Evolutionary conservation across 2,329 filamentous ascomycete species (phyloP).

Genomic region (Pseudogymnoascus verrucosus): DNA sequence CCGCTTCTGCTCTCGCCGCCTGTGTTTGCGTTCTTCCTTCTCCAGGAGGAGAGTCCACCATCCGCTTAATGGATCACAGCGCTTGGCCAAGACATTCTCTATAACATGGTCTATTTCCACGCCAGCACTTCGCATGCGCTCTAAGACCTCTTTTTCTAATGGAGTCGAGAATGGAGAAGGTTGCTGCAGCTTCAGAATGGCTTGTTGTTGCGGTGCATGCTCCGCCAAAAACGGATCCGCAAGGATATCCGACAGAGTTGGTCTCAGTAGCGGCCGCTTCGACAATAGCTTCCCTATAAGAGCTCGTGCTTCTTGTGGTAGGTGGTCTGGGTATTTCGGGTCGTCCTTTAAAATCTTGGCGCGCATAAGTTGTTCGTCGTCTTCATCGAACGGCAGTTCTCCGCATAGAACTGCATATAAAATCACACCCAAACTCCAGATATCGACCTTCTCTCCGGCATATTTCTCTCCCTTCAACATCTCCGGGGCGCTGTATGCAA

Average conservation of each 20-base stretch:
- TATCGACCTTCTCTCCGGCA: conserved; percentile 93
- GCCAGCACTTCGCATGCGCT: conserved; percentile 87
- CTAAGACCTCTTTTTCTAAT: conserved; percentile 82
- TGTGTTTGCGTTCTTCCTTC: conserved; percentile 86
- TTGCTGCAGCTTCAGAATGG: conserved; percentile 74
- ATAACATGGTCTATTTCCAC: conserved; percentile 93
- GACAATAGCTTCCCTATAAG: conserved; percentile 76
- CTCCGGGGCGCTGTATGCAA: conserved; percentile 95
- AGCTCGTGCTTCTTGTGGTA: conserved; percentile 69
- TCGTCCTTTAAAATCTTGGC: conserved; percentile 77
- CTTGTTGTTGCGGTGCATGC: conserved; percentile 78
- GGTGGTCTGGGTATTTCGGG: conserved; percentile 71
- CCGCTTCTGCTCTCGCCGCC: conserved; percentile 69
- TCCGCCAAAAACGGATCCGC: conserved; percentile 82
- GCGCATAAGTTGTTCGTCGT: conserved; percentile 83
- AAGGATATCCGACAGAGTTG: conserved; percentile 75
- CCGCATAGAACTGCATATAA: conserved; percentile 75
- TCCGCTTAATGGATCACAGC: conserved; percentile 82
- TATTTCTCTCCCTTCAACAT: conserved; percentile 99
- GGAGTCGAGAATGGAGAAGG: conserved; percentile 76
- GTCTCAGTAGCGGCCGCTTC: conserved; percentile 78
- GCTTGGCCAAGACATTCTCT: conserved; percentile 82
- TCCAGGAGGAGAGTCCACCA: conserved; percentile 96
- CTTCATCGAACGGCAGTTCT: conserved; percentile 91
- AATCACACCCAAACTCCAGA: conserved; percentile 86